Evolutionary conservation across 2,329 filamentous ascomycete genomes (phyloP), one percentile per base, ranked within the genome.

Genomic region (Lanzia echinophila): DNA sequence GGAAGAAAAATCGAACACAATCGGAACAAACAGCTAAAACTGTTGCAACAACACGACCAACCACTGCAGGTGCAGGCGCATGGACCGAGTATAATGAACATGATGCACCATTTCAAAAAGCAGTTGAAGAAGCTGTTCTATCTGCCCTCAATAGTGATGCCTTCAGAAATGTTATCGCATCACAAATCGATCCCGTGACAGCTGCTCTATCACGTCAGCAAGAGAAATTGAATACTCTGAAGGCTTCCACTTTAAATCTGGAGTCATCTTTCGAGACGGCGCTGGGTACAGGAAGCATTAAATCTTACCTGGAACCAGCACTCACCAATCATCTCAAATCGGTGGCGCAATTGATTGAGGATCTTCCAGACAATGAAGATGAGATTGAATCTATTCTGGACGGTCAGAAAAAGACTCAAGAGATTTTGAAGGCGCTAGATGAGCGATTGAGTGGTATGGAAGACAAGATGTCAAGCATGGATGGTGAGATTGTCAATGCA

Each of bases 171-270:
- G 59, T 58, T n/a, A 51, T 62, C 49, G 56, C 56, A 28, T 58
- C 56, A 20, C 59, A 61, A 32, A 53, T 62, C 13, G 58, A 61
- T 31, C 60, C 60, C 5, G 45, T 54, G 36, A 54, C 31, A n/a
- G 47, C 31, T 38, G 50, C 54, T 17, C 54, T 62, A 12, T 49
- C 59, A 19, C 44, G 55, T 19, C 59, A 61, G 15, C 55, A 60
- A 32, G 60, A 62, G 28, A 61, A 61, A 42, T 47, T 62, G 20
- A 59, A 61, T 41, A 58, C 58, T 43, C 48, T 61, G 39, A 61
- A 60, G 32, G 42, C 53, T 5, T 44, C 60, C n/a, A 61, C 55
- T 22, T 47, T 62, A 22, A 62, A 62, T 47, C 39, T 61, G 15
- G 59, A 61, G 28, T 60, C 60, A 3, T 55, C 50, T 12, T 31